Base-by-base conservation (phyloP, 257 asterid genomes). In the Perilla frutescens region DNA sequence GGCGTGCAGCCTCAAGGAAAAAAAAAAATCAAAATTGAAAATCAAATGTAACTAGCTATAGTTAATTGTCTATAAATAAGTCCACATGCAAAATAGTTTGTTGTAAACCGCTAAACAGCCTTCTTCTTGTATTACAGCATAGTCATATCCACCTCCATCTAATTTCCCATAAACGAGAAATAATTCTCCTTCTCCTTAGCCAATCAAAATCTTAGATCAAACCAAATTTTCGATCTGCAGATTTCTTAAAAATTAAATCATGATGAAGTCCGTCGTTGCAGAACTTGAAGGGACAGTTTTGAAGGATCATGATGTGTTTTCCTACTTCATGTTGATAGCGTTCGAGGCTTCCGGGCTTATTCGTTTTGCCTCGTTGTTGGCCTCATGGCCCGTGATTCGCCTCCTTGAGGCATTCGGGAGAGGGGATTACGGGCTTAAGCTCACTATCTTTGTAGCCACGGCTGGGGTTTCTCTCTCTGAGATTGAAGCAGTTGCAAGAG, bases 261-360 rank as follows among this genome's bases (percentile, higher is more conserved):
- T 1, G 62, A 85, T 89, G 95, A 84, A 81, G 47, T 82, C 89
- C 12, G 77, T 88, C 40, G 83, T 89, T 62, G 82, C 90, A 0
- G 96, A 88, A 57, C 71, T 94, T 7, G 97, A 91, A 86, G 97
- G 99, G 13, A 81, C 87, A 34, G 92, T 94, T 20, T 59, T 94
- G 71, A 90, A 83, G 66, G 77, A 87, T 59, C 86, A 70, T 8
- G 81, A 88, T 68, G 81, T 87, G 0, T 94, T 94, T 69, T 87
- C 91, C 47, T 94, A 91, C 75, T 94, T 91, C 84, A 91, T 94
- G 97, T 44, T 94, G 54, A 81, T 94, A 4, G 97, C 98, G 0
- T 94, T 94, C 45, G 98, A 94, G 66, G 97, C 96, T 0, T 91
- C 97, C 4, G 89, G 95, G 31, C 80, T 91, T 1, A 73, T 90